Evolutionary conservation across 2,329 filamentous ascomycete species (phyloP), one percentile per base, ranked within the genome.

Genomic region (Calycina marina): DNA sequence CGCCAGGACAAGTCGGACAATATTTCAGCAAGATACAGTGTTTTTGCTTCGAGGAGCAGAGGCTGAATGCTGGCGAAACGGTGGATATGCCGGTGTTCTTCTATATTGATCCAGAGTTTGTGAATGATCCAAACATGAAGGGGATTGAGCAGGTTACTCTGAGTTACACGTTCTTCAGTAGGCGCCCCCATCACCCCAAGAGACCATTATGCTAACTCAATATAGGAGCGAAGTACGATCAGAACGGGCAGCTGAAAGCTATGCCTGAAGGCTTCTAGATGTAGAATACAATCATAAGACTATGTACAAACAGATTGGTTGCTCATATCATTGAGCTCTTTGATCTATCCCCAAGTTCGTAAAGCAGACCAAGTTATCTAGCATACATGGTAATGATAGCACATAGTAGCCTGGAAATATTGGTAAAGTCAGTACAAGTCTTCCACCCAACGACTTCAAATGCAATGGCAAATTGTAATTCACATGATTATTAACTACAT

Each of bases 81-180:
- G 90, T 98, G 33, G 90, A 98, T 56, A 98, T 98, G 92, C 92
- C 90, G 0, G 92, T 98, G 1, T 98, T 98, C 58, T 98, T 98
- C 60, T 98, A 96, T 57, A 80, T 98, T 43, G 90, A 98, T 52
- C 90, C 90, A 1, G 90, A 96, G 52, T 77, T 98, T 60, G 67
- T 88, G 37, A 86, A 80, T 46, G 90, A 98, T 56, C 63, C 88
- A 31, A 86, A 80, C 42, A 96, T 94, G 88, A 82, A 71, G 58
- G 81, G 80, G 0, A 83, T 98, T 40, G 84, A 94, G 60, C 93
- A 86, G 2, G 85, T 98, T 34, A 98, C 90, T 18, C 58, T 98
- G 50, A 93, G 78, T 46, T 98, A 98, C 60, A 98, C 90, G 0
- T 98, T 98, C 55, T 98, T 98, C 57, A 98, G 85, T 93, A 62